Evolutionary conservation across 768 basidiomycete genomes (phyloP).

Genomic region (Infundibulicybe gibba): DNA sequence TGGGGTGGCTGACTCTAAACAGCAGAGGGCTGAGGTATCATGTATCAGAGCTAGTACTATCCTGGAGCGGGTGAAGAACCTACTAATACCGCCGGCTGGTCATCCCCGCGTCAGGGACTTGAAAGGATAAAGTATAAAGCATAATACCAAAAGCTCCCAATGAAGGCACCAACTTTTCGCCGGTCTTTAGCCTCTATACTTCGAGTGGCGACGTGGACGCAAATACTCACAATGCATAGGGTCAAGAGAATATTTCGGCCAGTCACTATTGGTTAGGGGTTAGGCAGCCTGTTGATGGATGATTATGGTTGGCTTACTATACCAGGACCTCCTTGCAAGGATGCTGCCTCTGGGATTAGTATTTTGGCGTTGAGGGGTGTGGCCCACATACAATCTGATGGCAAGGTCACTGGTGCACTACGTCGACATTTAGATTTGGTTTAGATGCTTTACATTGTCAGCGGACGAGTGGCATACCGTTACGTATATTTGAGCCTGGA

Average conservation of each 20-base stretch:
- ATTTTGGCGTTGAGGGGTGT: no score
- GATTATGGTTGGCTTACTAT: slow-evolving; percentile 8
- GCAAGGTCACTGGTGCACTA: no score
- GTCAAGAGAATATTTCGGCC: slow-evolving; percentile 11
- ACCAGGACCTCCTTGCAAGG: slow-evolving; percentile 22
- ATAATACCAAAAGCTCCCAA: slow-evolving; percentile 13
- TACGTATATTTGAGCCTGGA: not conserved
- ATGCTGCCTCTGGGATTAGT: slow-evolving; percentile 13
- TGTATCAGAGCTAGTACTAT: no score
- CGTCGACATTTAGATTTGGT: slow-evolving; percentile 27
- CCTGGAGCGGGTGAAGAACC: not conserved
- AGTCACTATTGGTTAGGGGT: slow-evolving; percentile 12
- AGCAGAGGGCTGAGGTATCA: not conserved
- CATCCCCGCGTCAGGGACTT: not conserved
- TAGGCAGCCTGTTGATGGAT: no score
- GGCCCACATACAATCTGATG: slow-evolving; percentile 21
- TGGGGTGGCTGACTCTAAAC: slow-evolving; percentile 7
- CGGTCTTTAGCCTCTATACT: not conserved
- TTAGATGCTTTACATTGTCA: slow-evolving; percentile 23
- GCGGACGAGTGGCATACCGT: not conserved
- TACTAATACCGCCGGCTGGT: slow-evolving; percentile 14
- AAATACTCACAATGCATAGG: slow-evolving; percentile 12
- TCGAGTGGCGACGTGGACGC: not conserved
- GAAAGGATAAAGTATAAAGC: not conserved
- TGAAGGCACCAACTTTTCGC: slow-evolving; percentile 10